These are phyloP conservation scores for Hymenoscyphus albidus DNA, from an alignment of 2,329 filamentous ascomycete species.

Conservation along the genomic window DNA sequence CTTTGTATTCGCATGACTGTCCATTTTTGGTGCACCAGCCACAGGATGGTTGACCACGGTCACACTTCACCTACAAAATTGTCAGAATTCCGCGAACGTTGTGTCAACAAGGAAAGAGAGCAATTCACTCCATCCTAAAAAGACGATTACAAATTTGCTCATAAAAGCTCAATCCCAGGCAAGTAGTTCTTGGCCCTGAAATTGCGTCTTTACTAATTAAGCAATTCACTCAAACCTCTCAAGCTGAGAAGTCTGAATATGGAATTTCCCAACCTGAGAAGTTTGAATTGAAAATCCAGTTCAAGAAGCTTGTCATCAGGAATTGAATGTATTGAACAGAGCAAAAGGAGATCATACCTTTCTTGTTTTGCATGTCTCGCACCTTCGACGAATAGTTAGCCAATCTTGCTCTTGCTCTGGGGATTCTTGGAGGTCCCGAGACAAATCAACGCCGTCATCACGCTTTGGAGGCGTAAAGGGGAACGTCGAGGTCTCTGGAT, in stretches of 20 bases:
- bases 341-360: slow-evolving; percentile 53
- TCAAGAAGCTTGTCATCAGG: not conserved
- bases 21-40: slow-evolving; percentile 65
- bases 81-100: not conserved
- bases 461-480: slow-evolving; percentile 15
- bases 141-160: not conserved
- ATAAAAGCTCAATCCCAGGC: not conserved
- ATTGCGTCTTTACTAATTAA: not conserved
- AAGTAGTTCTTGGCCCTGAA: not conserved
- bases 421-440: slow-evolving; percentile 17
- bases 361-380: slow-evolving; percentile 76
- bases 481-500: slow-evolving; percentile 18
- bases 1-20: slow-evolving; percentile 63
- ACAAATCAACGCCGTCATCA: slow-evolving; percentile 14
- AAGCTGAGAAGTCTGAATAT: too few relatives aligned
- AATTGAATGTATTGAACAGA: not conserved
- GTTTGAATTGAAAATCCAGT: too few relatives aligned
- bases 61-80: slow-evolving; percentile 60
- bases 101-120: not conserved
- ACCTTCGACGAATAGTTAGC: slow-evolving; percentile 45
- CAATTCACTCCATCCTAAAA: not conserved
- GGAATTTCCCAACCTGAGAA: too few relatives aligned
- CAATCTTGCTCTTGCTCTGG: slow-evolving; percentile 28
- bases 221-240: not conserved
- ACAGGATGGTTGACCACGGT: slow-evolving; percentile 69